phyloP scores from a whole-genome alignment of 805 yeast genomes.

The Suhomyces pyralidae region DNA sequence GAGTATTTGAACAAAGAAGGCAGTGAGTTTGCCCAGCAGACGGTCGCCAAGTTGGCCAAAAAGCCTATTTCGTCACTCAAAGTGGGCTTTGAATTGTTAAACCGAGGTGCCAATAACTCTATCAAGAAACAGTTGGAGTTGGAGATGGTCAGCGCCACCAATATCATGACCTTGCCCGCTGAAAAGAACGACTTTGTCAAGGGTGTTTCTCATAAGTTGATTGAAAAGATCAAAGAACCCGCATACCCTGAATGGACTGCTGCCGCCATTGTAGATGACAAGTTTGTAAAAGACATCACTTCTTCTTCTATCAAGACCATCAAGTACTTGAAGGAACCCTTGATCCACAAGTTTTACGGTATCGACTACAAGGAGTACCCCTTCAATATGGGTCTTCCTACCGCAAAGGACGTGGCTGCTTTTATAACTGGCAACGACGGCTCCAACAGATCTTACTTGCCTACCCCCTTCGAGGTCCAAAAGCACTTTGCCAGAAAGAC shows the following conservation, averaged over 20 bases:
- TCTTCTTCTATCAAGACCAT: constrained; percentile 19
- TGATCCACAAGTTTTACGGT: constrained; percentile 38
- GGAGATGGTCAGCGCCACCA: constrained; percentile 75
- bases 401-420: constrained; percentile 58
- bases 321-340: constrained; percentile 29
- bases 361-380: constrained; percentile 49
- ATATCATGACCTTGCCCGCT: constrained; percentile 57
- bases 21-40: constrained; percentile 61
- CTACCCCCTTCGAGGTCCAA: constrained; percentile 64
- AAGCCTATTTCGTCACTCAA: constrained; percentile 81
- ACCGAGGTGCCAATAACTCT: constrained; percentile 54
- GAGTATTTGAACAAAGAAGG: constrained; percentile 51
- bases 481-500: constrained; percentile 55
- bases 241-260: constrained; percentile 45
- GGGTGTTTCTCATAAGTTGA: constrained; percentile 61
- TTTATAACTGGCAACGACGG: constrained; percentile 71
- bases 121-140: constrained; percentile 64
- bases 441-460: constrained; percentile 61
- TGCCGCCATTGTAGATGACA: constrained; percentile 14
- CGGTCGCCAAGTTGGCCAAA: constrained; percentile 51
- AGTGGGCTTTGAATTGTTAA: constrained; percentile 65
- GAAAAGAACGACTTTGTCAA: constrained; percentile 58
- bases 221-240: constrained; percentile 59
- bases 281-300: constrained; percentile 18
- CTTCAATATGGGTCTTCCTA: constrained; percentile 75